Evolutionary conservation across 768 basidiomycete genomes (phyloP).

Genomic region (Serendipita sp.): DNA sequence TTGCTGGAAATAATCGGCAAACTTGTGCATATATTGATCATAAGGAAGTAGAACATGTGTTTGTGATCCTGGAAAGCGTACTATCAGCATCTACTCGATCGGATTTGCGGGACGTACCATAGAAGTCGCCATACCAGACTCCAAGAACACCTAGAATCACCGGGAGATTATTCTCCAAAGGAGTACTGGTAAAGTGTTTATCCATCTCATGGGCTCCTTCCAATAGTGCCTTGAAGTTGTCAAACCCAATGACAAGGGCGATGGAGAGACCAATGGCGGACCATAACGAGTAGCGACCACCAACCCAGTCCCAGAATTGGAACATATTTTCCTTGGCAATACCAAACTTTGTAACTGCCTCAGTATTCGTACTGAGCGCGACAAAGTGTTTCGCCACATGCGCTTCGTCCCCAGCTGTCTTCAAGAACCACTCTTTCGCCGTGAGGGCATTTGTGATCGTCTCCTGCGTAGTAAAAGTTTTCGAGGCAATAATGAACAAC

Average conservation of each 20-base stretch:
- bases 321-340: slow-evolving; percentile 93
- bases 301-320: slow-evolving; percentile 99
- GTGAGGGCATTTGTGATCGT: slow-evolving; percentile 97
- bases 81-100: not conserved
- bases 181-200: slow-evolving; percentile 82
- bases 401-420: slow-evolving; percentile 61
- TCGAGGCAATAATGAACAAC: slow-evolving; percentile 94
- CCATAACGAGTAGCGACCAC: slow-evolving; percentile 96
- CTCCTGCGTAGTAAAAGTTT: slow-evolving; percentile 99
- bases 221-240: slow-evolving; percentile 82
- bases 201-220: slow-evolving; percentile 96
- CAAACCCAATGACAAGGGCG: slow-evolving; percentile 81
- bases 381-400: slow-evolving; percentile 99
- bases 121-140: slow-evolving; percentile 99
- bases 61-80: slow-evolving; percentile 52
- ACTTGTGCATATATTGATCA: slow-evolving; percentile 98
- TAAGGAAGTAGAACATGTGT: slow-evolving; percentile 93
- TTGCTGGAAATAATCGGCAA: slow-evolving; percentile 99
- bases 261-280: slow-evolving; percentile 95
- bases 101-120: slow-evolving; percentile 28
- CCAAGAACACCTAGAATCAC: slow-evolving; percentile 81
- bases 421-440: slow-evolving; percentile 89
- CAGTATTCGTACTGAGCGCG: slow-evolving; percentile 91
- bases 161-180: slow-evolving; percentile 80
- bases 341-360: slow-evolving; percentile 84